Base-by-base conservation (phyloP, 2,329 filamentous ascomycete species). In the Knufia fluminis region DNA sequence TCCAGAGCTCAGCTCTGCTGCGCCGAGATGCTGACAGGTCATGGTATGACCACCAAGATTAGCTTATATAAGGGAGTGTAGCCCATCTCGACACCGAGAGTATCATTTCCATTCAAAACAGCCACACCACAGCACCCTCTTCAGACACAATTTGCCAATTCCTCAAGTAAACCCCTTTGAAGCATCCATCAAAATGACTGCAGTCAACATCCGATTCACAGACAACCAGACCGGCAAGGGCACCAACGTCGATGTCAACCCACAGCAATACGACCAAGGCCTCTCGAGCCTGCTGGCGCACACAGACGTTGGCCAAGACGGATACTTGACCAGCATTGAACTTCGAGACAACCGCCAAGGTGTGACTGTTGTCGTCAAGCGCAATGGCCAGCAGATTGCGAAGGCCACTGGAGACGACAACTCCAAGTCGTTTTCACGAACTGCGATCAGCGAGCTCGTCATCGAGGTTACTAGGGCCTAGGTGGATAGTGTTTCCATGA, bases 221-320 rank as follows among this genome's bases (percentile, higher is more conserved):
- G 31, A 46, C 43, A 46, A 36, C 43, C 43, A 46, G 14, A 22
- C 43, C 10, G 43, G 43, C 14, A 20, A 33, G 10, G 43, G 31
- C 22, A 22, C 14, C 19, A 46, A 46, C 23, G 31, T 46, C 28
- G n/a, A 3, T 8, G 43, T 46, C 31, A 35, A 22, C 10, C 28
- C 43, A 6, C 36, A 22, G 12, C 28, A 31, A 17, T 31, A 46
- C n/a, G 19, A 22, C 19, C 43, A 46, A 24, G n/a, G 22, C 9
- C 28, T 35, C n/a, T 16, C 8, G 6, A 22, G n/a, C 12, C 43
- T 46, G 9, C 28, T 46, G 12, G 28, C 31, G 14, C 16, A 24
- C 43, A 36, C 43, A 10, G 19, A 35, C 19, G 16, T 46, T 16
- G 43, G 23, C 2, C n/a, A 33, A n/a, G 31, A 38, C 3, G 43